Base-by-base conservation (phyloP, 148 eudicot species). In the Drosera capensis region DNA sequence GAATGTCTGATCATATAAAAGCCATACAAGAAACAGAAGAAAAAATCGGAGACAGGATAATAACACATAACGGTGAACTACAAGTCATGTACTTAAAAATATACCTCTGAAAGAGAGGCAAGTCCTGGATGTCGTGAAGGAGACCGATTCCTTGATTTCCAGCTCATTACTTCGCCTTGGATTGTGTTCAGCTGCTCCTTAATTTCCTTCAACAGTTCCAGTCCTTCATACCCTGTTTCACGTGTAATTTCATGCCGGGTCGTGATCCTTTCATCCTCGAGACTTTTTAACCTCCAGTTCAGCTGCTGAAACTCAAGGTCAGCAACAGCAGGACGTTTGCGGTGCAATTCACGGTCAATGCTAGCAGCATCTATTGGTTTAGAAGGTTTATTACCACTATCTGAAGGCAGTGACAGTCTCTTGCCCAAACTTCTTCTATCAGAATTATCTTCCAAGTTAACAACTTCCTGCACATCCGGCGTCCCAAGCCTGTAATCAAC, bases 161-260 rank as follows among this genome's bases (percentile, higher is more conserved):
- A 56, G 25, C 68, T 57, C 56, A 50, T 54, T 34, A 90, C 56
- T 43, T 85, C 99, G 3, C 64, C 56, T 21, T 80, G 87, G 43
- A 85, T 54, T 5, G 63, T 66, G 52, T 68, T 63, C 12, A 90
- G 53, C 60, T 76, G 74, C 46, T 67, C 84, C 52, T 55, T 62
- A 13, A 90, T 84, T 66, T 71, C 93, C 46, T 70, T 65, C 68
- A 90, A 68, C 34, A 90, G 41, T 30, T 49, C 57, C 50, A 73
- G 18, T 34, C 75, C 64, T 52, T 77, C 83, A 22, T 65, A 70
- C 40, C 54, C 70, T 43, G 29, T 46, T 48, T 55, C 58, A 29
- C 2, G 23, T 29, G 22, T 30, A 15, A 37, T 25, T 57, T 62
- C 86, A 3, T 29, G 48, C 20, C 67, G 48, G 23, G 37, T 37